Evolutionary conservation across 2,329 filamentous ascomycete genomes (phyloP).

Genomic region (Rhynchosporium secalis): DNA sequence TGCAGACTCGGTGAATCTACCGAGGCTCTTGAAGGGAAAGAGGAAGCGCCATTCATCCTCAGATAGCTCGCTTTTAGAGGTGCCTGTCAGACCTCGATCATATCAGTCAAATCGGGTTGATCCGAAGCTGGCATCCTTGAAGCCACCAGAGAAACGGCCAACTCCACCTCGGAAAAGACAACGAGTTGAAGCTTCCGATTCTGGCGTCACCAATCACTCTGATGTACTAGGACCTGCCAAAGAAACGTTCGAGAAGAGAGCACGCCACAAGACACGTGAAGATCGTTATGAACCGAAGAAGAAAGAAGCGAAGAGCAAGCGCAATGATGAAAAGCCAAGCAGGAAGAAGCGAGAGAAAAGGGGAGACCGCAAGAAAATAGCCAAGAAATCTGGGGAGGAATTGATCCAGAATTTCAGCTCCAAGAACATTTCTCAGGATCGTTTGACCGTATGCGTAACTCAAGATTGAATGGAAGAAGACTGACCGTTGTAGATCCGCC

Average conservation of each 20-base stretch:
- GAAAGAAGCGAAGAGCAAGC: slow-evolving; percentile 31
- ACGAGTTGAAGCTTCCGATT: slow-evolving; percentile 14
- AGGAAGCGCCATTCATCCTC: slow-evolving; percentile 12
- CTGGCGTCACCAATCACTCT: slow-evolving; percentile 1
- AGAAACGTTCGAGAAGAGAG: slow-evolving; percentile 46
- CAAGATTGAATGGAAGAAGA: background rate
- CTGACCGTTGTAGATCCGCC: slow-evolving; percentile 40
- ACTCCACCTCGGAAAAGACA: slow-evolving; percentile 19
- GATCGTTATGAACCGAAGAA: slow-evolving; percentile 55
- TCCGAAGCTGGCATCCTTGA: background rate
- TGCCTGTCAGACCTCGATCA: background rate
- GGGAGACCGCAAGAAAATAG: slow-evolving; percentile 26
- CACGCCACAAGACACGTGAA: slow-evolving; percentile 56
- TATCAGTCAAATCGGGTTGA: background rate
- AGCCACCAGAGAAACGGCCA: background rate
- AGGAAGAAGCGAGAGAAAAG: slow-evolving; percentile 27
- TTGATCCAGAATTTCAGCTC: slow-evolving; percentile 59
- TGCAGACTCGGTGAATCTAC: background rate
- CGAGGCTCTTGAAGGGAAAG: slow-evolving; percentile 1
- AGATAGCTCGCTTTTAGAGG: slow-evolving; percentile 17
- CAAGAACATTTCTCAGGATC: slow-evolving; percentile 51
- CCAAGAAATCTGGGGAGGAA: slow-evolving; percentile 42
- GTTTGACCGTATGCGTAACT: slow-evolving; percentile 50
- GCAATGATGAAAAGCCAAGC: slow-evolving; percentile 35
- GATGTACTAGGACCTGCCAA: slow-evolving; percentile 10